A percentile compares a stretch with the other conserved stretches of the same genome.
Conservation (phyloP, 2,329 filamentous ascomycete genomes). For the Chrysosphaeria jannelii region DNA sequence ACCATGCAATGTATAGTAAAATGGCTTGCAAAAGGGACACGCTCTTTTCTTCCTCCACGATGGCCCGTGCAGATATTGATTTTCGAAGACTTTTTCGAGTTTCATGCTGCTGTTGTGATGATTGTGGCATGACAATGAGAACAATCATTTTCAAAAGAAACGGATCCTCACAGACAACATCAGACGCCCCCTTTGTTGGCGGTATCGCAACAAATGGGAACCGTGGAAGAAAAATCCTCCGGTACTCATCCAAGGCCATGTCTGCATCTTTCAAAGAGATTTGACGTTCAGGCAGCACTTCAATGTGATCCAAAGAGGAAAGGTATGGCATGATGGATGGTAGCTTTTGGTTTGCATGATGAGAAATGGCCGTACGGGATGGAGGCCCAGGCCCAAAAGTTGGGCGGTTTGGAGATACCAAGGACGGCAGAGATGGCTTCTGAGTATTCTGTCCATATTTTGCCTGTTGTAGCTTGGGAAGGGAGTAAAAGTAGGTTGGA, state of each 20-base stretch:
- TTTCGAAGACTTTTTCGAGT: constrained; percentile 10
- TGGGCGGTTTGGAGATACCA: background rate
- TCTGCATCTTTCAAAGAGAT: constrained; percentile 9
- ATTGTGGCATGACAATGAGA: constrained; percentile 9
- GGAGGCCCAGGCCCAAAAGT: too few species aligned
- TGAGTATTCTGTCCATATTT: background rate
- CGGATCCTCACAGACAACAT: constrained; percentile 8
- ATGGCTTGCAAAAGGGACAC: constrained; percentile 12
- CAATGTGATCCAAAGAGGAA: constrained; percentile 5
- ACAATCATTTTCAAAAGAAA: constrained; percentile 12
- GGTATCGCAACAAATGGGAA: constrained; percentile 12
- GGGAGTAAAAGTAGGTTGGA: background rate
- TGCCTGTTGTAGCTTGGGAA: background rate
- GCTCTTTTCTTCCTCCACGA: constrained; percentile 10
- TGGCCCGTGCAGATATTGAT: constrained; percentile 10
- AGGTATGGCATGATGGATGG: background rate
- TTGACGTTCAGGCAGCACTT: constrained; percentile 10
- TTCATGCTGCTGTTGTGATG: constrained; percentile 7
- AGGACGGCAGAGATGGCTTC: background rate
- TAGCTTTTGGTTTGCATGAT: too few species aligned
- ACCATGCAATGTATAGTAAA: constrained; percentile 11
- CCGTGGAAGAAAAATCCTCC: constrained; percentile 8
- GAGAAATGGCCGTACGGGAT: too few species aligned
- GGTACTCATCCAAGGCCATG: constrained; percentile 9
- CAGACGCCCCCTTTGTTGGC: constrained; percentile 5